A percentile compares a stretch with the other conserved stretches of the same genome.
Conservation (phyloP, 2,329 filamentous ascomycete genomes). For the Hypomyces rosellus region DNA sequence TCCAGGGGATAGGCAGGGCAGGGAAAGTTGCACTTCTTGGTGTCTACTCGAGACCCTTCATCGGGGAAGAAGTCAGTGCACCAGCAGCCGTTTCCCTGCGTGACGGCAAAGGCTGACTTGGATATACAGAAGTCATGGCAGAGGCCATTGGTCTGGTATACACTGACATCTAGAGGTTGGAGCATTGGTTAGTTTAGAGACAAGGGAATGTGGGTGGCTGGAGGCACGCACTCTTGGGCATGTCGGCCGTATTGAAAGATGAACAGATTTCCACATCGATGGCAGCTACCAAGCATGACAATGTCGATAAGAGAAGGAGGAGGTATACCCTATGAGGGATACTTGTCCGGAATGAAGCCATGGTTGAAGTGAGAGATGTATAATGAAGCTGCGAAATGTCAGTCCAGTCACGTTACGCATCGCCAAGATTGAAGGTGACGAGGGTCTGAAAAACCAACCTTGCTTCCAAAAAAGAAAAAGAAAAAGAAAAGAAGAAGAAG, state of each 20-base stretch:
- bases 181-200: slow-evolving; percentile 4
- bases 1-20: slow-evolving; percentile 68
- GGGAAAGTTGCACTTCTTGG: slow-evolving; percentile 43
- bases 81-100: slow-evolving; percentile 63
- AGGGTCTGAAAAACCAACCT: no score
- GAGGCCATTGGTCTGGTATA: slow-evolving; percentile 63
- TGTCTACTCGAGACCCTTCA: slow-evolving; percentile 31
- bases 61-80: slow-evolving; percentile 64
- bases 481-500: neutral
- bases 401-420: no score
- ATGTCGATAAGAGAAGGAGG: slow-evolving; percentile 20
- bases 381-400: neutral
- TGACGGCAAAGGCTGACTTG: slow-evolving; percentile 59
- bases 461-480: no score
- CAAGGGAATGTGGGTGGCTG: no score
- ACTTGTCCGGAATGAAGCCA: slow-evolving; percentile 18
- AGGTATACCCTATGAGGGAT: slow-evolving; percentile 16
- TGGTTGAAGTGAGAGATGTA: slow-evolving; percentile 7
- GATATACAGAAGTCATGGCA: slow-evolving; percentile 54
- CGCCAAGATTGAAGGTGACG: no score
- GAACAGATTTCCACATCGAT: slow-evolving; percentile 30
- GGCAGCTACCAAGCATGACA: slow-evolving; percentile 18
- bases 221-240: slow-evolving; percentile 24
- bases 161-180: slow-evolving; percentile 39
- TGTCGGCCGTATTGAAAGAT: slow-evolving; percentile 30